Conservation (phyloP, 2,329 filamentous ascomycete species). For the Fusarium kyushuense region DNA sequence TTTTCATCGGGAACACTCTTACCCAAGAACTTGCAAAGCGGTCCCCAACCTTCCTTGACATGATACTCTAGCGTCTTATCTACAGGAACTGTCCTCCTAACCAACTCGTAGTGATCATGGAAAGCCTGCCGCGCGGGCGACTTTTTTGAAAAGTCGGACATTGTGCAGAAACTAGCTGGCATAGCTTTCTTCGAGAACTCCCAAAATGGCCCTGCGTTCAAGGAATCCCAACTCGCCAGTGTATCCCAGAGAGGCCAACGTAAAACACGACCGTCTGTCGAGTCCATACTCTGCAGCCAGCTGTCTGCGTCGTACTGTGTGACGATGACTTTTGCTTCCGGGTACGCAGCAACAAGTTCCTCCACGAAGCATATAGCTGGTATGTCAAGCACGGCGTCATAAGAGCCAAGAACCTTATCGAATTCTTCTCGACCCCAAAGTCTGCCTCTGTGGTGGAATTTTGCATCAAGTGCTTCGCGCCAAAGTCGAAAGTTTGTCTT, state of each 20-base stretch:
- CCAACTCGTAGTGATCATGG: conserved; percentile 13
- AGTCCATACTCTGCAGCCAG: conserved; percentile 35
- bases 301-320: conserved; percentile 22
- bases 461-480: conserved; percentile 39
- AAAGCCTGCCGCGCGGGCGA: conserved; percentile 25
- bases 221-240: conserved; percentile 15
- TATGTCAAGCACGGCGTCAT: conserved; percentile 27
- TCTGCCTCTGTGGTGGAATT: conserved; percentile 29
- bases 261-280: conserved; percentile 16
- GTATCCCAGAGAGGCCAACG: conserved; percentile 39
- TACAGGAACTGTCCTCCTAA: conserved; percentile 3
- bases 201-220: conserved; percentile 28
- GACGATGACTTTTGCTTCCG: conserved; percentile 34
- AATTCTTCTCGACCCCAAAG: conserved; percentile 34
- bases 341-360: conserved; percentile 35
- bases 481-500: conserved; percentile 28
- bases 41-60: conserved; percentile 27
- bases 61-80: conserved; percentile 20
- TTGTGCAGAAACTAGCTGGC: conserved; percentile 14
- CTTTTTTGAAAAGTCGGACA: conserved; percentile 23
- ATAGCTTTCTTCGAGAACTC: conserved; percentile 29
- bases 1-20: conserved; percentile 1
- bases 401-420: conserved; percentile 28
- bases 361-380: conserved; percentile 34
- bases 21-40: conserved; percentile 29